Evolutionary conservation across 2,329 filamentous ascomycete genomes (phyloP), one percentile per base, ranked within the genome.

Genomic region (Xylaria multiplex): DNA sequence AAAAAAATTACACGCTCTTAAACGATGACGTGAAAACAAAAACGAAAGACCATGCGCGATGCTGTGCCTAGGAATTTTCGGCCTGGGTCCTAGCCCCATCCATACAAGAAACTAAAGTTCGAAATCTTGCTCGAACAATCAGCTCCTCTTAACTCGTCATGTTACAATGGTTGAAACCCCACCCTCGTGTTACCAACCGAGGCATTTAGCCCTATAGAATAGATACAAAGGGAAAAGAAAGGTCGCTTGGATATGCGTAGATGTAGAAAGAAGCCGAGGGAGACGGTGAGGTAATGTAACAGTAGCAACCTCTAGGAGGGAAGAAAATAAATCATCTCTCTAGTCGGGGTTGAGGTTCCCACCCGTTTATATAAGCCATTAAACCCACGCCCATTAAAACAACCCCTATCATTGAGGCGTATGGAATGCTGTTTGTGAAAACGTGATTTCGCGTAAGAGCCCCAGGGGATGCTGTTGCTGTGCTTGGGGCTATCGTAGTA

Each of bases 291-390:
- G n/a, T 13, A 24, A 45, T 35, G 43, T 9, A 53, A 43, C 43
- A 9, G 24, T 43, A 24, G 27, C 30, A 37, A 40, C 27, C 14
- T 50, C 35, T n/a, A 22, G 14, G 9, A 37, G 16, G 8, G 30
- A 40, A 42, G 22, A 48, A 46, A n/a, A 43, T 27, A 1, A 8
- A 61, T 66, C 50, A 73, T 70, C 69, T 72, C 50, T 73, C 72
- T 19, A 76, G 59, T 57, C 76, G 79, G 27, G 77, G 77, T 63
- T 82, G 79, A 32, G 81, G 75, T 73, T 93, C 91, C 91, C 91
- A 95, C 58, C 91, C 90, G 75, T 96, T 96, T 72, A 96, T 84
- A 79, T 93, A 94, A 48, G 91, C 91, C 92, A 96, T 96, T 70
- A 96, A 78, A 14, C 92, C 91, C 81, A 96, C 90, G 37, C 92